These are phyloP conservation scores for Cucurbita ficifolia DNA, from an alignment of 306 rosid genomes.

Conservation along the genomic window DNA sequence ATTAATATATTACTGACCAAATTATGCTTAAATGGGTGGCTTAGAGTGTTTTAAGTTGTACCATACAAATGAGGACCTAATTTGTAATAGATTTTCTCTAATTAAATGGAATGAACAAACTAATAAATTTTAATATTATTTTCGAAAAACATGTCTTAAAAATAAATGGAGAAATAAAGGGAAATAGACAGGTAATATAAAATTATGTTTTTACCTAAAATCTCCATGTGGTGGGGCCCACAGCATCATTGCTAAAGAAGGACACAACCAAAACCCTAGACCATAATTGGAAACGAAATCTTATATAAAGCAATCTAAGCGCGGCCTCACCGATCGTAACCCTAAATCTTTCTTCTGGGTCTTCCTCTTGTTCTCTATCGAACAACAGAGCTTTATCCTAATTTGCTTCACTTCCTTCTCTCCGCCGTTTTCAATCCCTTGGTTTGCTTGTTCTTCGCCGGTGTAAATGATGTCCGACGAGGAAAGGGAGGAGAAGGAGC, in stretches of 20 bases:
- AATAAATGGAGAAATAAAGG: neutral
- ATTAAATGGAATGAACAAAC: no score
- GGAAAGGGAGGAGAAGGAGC: constrained; percentile 98
- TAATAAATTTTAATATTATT: no score
- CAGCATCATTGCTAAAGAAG: neutral
- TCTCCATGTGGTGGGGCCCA: neutral
- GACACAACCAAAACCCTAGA: constrained; percentile 16
- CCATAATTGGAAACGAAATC: constrained; percentile 8
- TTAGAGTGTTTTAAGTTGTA: no score
- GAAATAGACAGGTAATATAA: neutral
- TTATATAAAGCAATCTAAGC: constrained; percentile 30
- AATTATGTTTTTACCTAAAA: neutral
- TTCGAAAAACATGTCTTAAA: no score
- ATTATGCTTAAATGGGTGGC: no score
- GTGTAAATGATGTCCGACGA: constrained; percentile 71
- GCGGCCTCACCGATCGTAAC: constrained; percentile 25
- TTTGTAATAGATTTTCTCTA: no score
- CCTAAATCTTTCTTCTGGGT: constrained; percentile 25
- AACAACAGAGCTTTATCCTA: constrained; percentile 6
- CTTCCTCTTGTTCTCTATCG: neutral
- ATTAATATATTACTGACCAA: no score
- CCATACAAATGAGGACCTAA: no score
- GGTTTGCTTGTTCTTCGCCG: neutral
- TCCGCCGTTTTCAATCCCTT: neutral
- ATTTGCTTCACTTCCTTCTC: neutral